phyloP scores from a whole-genome alignment of 2,329 filamentous ascomycete species.

The Calonectria crousiana region DNA sequence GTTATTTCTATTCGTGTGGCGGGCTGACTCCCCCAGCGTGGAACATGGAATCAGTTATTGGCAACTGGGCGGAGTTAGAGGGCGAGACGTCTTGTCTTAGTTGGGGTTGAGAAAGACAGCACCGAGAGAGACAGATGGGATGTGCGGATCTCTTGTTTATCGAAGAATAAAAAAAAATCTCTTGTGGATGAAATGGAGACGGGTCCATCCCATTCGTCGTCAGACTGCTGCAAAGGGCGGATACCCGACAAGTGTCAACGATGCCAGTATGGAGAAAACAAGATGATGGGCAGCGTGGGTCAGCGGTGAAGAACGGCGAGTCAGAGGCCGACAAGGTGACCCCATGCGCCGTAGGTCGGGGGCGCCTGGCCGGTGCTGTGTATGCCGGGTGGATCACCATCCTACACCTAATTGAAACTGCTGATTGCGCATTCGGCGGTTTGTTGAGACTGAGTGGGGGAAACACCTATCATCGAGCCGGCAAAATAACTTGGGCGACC shows the following conservation, averaged over 20 bases:
- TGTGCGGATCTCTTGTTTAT: slow-evolving; percentile 1
- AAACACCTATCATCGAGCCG: slow-evolving; percentile 21
- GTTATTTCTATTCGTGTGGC: not conserved
- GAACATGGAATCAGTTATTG: not conserved
- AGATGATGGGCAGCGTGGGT: slow-evolving; percentile 30
- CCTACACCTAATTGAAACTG: slow-evolving; percentile 35
- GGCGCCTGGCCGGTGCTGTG: slow-evolving; percentile 26
- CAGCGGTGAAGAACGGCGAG: slow-evolving; percentile 34
- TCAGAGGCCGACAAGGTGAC: slow-evolving; percentile 29
- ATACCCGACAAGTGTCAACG: slow-evolving; percentile 22
- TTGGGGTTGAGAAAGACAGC: slow-evolving; percentile 14
- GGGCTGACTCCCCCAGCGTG: not conserved
- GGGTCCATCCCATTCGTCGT: slow-evolving; percentile 27
- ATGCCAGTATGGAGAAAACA: slow-evolving; percentile 24
- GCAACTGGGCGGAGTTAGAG: not conserved
- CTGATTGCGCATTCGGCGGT: slow-evolving; percentile 28
- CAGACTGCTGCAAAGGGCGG: slow-evolving; percentile 21
- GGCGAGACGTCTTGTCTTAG: not conserved
- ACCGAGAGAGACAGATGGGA: not conserved
- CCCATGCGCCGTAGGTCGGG: slow-evolving; percentile 31
- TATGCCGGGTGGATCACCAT: slow-evolving; percentile 32
- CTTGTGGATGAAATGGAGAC: slow-evolving; percentile 13
- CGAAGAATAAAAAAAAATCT: slow-evolving; percentile 7
- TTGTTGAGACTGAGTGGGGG: slow-evolving; percentile 23
- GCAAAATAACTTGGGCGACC: slow-evolving; percentile 20